phyloP scores from a whole-genome alignment of 805 yeast genomes.

The Starmerella davenportii region DNA sequence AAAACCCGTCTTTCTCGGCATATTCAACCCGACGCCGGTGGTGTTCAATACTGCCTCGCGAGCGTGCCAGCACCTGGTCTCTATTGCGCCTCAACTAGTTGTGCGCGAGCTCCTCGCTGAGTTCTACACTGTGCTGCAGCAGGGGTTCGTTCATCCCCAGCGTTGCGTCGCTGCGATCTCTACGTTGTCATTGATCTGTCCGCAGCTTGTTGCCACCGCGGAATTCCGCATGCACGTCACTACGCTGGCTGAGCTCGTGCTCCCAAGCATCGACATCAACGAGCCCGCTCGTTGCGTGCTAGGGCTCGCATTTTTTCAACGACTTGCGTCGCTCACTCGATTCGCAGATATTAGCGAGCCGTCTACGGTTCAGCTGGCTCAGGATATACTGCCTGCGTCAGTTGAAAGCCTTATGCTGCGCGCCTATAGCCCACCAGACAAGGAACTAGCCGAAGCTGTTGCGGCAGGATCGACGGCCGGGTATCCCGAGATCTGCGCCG shows the following conservation, averaged over 20 bases:
- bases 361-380: constrained; percentile 4
- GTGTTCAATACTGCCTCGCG: constrained; percentile 6
- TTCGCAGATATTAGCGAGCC: constrained; percentile 35
- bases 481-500: constrained; percentile 41
- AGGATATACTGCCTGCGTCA: constrained; percentile 8
- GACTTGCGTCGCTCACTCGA: constrained; percentile 57
- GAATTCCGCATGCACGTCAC: constrained; percentile 62
- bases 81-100: constrained; percentile 34
- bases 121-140: constrained; percentile 37
- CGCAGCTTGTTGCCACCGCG: constrained; percentile 47
- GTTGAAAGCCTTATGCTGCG: constrained; percentile 3
- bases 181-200: constrained; percentile 43
- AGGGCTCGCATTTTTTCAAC: constrained; percentile 49
- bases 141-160: constrained; percentile 38
- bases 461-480: constrained; percentile 55
- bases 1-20: constrained; percentile 38
- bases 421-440: constrained; percentile 19
- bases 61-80: constrained; percentile 29
- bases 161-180: constrained; percentile 57
- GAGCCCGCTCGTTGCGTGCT: constrained; percentile 58
- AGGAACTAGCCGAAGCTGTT: constrained; percentile 35
- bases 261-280: constrained; percentile 77
- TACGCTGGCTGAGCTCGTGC: constrained; percentile 45
- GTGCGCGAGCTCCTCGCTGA: constrained; percentile 30
- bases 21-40: constrained; percentile 26